Evolutionary conservation across 768 basidiomycete species (phyloP), one percentile per base, ranked within the genome.

Genomic region (Boletus tomentosulus): DNA sequence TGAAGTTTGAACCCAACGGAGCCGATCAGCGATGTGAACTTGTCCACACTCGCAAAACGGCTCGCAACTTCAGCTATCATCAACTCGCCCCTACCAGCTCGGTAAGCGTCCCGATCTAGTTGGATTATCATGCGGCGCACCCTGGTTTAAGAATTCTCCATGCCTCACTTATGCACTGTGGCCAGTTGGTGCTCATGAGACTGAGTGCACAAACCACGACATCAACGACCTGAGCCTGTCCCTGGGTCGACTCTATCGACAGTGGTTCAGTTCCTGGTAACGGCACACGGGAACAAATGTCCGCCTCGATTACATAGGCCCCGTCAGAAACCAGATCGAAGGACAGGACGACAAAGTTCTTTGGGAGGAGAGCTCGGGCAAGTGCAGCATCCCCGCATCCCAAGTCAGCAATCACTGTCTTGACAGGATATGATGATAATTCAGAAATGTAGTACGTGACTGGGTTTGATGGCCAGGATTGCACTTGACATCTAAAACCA

Each of bases 171-270:
- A 98, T 79, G 62, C 92, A 92, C 43, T 78, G 78, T n/a, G 90
- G 81, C 97, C 97, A 99, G 66, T 99, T 98, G 15, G 85, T 89
- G 31, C 91, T 89, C 97, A 99, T 99, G 57, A 99, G 76, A 64
- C 95, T 98, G 59, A 99, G 78, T 24, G 95, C 91, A 67, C 93
- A 98, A 24, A 98, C 86, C 7, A 84, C 93, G 6, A 92, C 85
- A 66, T 99, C 95, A 2, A 93, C 91, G 3, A 98, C 69, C 58
- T 91, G 86, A 1, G 84, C 92, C 48, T 80, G 78, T 28, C 80
- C 83, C 34, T 74, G 69, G 5, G 71, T 71, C 37, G 73, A 71
- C 39, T 70, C 70, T 15, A 68, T 60, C 6, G 70, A 73, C 16
- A 57, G 63, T 25, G 74, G 74, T 57, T 85, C 83, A 22, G 85